phyloP scores from a whole-genome alignment of 768 basidiomycete species.

The Coprinopsis marcescibilis region DNA sequence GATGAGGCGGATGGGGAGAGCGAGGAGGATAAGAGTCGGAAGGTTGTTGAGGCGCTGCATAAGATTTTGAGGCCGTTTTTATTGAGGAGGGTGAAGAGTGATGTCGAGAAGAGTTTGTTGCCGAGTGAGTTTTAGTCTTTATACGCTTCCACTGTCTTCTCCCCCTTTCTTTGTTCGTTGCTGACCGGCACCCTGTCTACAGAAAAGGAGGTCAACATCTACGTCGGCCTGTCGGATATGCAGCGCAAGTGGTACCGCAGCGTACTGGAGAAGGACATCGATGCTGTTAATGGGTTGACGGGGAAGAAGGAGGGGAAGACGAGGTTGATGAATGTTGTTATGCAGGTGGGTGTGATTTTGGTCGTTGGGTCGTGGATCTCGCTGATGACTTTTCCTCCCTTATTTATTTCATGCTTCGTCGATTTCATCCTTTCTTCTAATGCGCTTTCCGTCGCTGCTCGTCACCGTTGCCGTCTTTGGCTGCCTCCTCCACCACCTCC shows the following conservation, averaged over 20 bases:
- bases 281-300: slow-evolving; percentile 92
- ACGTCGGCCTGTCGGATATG: slow-evolving; percentile 95
- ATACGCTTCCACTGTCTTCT: not conserved
- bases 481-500: not conserved
- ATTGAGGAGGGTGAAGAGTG: slow-evolving; percentile 87
- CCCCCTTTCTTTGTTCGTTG: not conserved
- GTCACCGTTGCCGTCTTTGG: not conserved
- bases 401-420: too few species aligned
- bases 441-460: not conserved
- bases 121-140: slow-evolving; percentile 51
- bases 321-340: slow-evolving; percentile 96
- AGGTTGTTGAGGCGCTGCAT: slow-evolving; percentile 94
- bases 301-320: slow-evolving; percentile 99
- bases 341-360: slow-evolving; percentile 92
- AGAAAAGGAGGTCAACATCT: slow-evolving; percentile 99
- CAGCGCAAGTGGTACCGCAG: slow-evolving; percentile 97
- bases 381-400: too few species aligned
- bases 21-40: slow-evolving; percentile 83
- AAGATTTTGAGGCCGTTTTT: slow-evolving; percentile 96
- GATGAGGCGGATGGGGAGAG: slow-evolving; percentile 61
- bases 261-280: slow-evolving; percentile 96
- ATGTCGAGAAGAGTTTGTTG: slow-evolving; percentile 93
- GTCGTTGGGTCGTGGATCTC: too few species aligned
- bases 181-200: not conserved
- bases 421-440: not conserved